A percentile compares a stretch with the other conserved stretches of the same genome.
Conservation (phyloP, 768 basidiomycete species). For the Suillus brevipes region DNA sequence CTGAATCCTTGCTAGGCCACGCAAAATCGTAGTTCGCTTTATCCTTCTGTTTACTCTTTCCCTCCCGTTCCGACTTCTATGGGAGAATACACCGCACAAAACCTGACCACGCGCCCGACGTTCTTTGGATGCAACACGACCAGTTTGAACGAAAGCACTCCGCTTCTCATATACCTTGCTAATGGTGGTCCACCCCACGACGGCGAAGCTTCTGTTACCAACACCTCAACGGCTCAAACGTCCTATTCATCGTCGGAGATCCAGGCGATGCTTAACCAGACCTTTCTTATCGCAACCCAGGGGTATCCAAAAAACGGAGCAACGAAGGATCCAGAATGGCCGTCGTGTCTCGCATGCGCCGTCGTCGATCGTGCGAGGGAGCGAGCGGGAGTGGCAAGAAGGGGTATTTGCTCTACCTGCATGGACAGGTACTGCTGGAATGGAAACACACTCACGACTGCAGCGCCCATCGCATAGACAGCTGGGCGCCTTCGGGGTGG, state of each 20-base stretch:
- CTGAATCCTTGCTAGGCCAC: slow-evolving; percentile 18
- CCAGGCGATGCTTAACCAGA: slow-evolving; percentile 47
- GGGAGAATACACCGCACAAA: slow-evolving; percentile 35
- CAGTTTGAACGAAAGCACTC: slow-evolving; percentile 33
- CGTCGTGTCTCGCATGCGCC: slow-evolving; percentile 52
- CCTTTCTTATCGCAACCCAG: slow-evolving; percentile 44
- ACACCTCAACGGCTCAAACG: slow-evolving; percentile 42
- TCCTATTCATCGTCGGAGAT: slow-evolving; percentile 38
- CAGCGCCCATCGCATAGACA: background rate
- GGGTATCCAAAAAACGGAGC: slow-evolving; percentile 34
- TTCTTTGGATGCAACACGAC: slow-evolving; percentile 47
- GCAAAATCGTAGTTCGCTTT: slow-evolving; percentile 41
- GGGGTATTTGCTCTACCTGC: slow-evolving; percentile 33
- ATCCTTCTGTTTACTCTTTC: slow-evolving; percentile 35
- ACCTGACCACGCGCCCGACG: slow-evolving; percentile 39
- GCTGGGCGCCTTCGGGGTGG: slow-evolving; percentile 8
- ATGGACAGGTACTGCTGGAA: slow-evolving; percentile 36
- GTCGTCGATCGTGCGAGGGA: slow-evolving; percentile 47
- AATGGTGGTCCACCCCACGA: slow-evolving; percentile 48
- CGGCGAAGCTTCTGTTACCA: slow-evolving; percentile 39
- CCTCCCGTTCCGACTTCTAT: slow-evolving; percentile 30
- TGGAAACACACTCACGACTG: slow-evolving; percentile 13
- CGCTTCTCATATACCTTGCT: slow-evolving; percentile 60
- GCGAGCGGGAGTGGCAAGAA: slow-evolving; percentile 24
- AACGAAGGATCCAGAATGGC: slow-evolving; percentile 42